Conservation (phyloP, 257 asterid genomes). For the Craterostigma plantagineum region DNA sequence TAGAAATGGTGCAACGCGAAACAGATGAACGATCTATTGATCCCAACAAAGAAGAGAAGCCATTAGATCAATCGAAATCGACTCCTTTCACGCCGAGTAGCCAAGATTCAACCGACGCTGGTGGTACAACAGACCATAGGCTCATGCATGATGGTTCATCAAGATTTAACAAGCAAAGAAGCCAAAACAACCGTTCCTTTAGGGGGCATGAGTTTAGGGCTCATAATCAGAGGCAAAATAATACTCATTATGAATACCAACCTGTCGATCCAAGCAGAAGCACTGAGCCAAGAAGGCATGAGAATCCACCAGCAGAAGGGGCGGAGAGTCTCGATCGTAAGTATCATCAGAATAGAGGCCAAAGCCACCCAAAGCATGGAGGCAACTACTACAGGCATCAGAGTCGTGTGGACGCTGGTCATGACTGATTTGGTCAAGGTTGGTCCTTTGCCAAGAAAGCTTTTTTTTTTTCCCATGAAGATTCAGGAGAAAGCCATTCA, state of each 20-base stretch:
- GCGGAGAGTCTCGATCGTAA: conserved; percentile 23
- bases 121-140: conserved; percentile 14
- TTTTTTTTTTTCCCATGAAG: too few relatives aligned
- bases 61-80: too few relatives aligned
- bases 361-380: conserved; percentile 53
- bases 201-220: conserved; percentile 27
- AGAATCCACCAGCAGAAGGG: conserved; percentile 29
- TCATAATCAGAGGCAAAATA: conserved; percentile 17
- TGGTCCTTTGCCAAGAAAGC: too few relatives aligned
- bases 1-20: conserved; percentile 14
- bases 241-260: conserved; percentile 58
- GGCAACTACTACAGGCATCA: conserved; percentile 39
- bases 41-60: too few relatives aligned
- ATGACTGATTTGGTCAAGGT: conserved; percentile 31
- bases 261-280: conserved; percentile 48
- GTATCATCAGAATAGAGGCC: conserved; percentile 50
- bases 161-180: conserved; percentile 31
- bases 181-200: conserved; percentile 28
- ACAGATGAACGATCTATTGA: conserved; percentile 14
- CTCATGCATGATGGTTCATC: conserved; percentile 21
- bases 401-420: conserved; percentile 23
- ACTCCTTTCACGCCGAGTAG: too few relatives aligned
- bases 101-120: too few relatives aligned
- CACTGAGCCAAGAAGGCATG: conserved; percentile 21
- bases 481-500: too few relatives aligned